phyloP scores from a whole-genome alignment of 83 land plant genomes.

The Picea abies region DNA sequence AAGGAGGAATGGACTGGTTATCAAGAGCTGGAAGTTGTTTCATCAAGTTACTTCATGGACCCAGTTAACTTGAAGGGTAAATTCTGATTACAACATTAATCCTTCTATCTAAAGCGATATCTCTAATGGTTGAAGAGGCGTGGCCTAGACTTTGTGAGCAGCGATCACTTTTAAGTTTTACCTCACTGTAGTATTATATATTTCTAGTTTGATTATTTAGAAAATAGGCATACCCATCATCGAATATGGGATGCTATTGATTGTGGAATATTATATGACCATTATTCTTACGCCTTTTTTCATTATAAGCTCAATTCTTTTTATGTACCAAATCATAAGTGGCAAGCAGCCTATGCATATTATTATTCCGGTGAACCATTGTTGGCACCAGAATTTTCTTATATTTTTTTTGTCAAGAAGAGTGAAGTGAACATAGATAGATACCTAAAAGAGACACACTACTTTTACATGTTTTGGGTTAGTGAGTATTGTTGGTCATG shows the following conservation, averaged over 20 bases:
- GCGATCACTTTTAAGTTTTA: no score
- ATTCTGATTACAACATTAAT: background rate
- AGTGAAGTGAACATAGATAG: background rate
- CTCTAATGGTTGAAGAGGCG: no score
- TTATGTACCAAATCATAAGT: background rate
- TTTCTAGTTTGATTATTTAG: background rate
- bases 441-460: background rate
- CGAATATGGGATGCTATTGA: background rate
- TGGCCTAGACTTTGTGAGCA: no score
- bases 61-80: slow-evolving; percentile 14
- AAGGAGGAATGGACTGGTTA: slow-evolving; percentile 51
- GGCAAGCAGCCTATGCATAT: background rate
- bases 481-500: no score
- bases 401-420: background rate
- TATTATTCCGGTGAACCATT: slow-evolving; percentile 9
- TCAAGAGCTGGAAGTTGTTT: slow-evolving; percentile 30
- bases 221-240: background rate
- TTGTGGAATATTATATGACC: background rate
- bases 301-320: slow-evolving; percentile 6
- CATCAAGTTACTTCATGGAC: slow-evolving; percentile 25
- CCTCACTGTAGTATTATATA: background rate
- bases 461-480: no score
- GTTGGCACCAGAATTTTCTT: background rate
- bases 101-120: no score
- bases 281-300: background rate